Evolutionary conservation across 2,329 filamentous ascomycete genomes (phyloP).

Genomic region (Pezicula carpinea): DNA sequence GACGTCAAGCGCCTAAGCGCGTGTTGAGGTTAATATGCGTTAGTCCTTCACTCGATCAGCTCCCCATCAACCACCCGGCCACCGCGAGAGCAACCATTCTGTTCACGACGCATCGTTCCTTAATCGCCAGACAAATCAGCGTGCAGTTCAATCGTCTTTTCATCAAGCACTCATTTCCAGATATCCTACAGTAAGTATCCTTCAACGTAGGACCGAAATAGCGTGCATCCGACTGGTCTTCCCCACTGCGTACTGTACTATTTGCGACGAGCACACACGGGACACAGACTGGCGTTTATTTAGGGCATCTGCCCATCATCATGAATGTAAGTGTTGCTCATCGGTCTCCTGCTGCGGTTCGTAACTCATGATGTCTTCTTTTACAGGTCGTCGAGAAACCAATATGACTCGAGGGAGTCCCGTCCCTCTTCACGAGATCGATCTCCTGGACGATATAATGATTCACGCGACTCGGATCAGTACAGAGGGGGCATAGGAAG

Average conservation of each 20-base stretch:
- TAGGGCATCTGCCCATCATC: slow-evolving; percentile 24
- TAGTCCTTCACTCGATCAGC: no score
- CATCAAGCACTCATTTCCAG: no score
- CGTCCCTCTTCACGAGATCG: slow-evolving; percentile 35
- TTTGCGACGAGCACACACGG: no score
- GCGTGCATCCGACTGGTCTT: neutral
- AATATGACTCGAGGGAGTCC: slow-evolving; percentile 33
- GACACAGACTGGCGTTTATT: neutral
- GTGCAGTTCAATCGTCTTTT: no score
- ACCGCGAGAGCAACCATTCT: no score
- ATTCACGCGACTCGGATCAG: slow-evolving; percentile 20
- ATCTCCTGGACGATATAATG: slow-evolving; percentile 31
- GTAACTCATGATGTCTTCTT: slow-evolving; percentile 9
- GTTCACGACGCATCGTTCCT: no score
- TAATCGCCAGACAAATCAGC: no score
- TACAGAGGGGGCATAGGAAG: slow-evolving; percentile 23
- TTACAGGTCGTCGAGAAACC: slow-evolving; percentile 28
- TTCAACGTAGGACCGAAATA: neutral
- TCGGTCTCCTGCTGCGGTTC: neutral
- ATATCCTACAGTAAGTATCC: no score
- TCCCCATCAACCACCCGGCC: no score
- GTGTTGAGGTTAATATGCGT: no score
- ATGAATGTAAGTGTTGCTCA: slow-evolving; percentile 24
- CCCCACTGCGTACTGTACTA: neutral
- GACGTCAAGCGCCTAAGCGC: no score